Conservation (phyloP, 2,329 filamentous ascomycete species). For the Akanthomyces lecanii region DNA sequence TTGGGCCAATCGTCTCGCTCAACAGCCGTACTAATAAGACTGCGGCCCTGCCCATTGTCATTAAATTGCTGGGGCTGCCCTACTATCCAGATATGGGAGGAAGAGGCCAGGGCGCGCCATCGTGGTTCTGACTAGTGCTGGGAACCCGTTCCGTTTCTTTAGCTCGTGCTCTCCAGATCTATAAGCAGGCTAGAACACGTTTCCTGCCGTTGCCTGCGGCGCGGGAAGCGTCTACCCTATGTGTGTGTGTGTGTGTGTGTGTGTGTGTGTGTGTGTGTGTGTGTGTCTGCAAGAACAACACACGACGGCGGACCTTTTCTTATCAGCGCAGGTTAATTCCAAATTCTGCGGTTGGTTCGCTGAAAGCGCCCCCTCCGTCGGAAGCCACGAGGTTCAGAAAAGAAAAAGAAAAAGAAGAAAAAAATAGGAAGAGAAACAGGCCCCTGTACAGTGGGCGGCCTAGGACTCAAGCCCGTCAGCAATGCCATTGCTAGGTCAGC, state of each 20-base stretch:
- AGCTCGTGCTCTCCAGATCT: not conserved
- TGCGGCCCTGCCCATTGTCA: not conserved
- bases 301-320: too few relatives aligned
- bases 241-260: not conserved
- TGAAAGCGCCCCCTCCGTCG: not conserved
- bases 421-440: constrained; percentile 1
- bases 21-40: not conserved
- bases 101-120: not conserved
- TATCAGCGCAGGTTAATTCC: not conserved
- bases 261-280: not conserved
- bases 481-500: constrained; percentile 6
- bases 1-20: not conserved
- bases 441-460: not conserved
- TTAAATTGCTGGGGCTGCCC: not conserved
- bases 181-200: not conserved
- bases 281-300: not conserved
- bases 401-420: not conserved
- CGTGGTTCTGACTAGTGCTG: not conserved
- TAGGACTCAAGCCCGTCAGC: constrained; percentile 7
- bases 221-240: not conserved
- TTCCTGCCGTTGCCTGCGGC: not conserved
- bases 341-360: not conserved
- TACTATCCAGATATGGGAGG: not conserved
- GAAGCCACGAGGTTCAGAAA: not conserved
- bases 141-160: not conserved